Conservation (phyloP, 2,329 filamentous ascomycete species). For the Paecilomyces fulvus region DNA sequence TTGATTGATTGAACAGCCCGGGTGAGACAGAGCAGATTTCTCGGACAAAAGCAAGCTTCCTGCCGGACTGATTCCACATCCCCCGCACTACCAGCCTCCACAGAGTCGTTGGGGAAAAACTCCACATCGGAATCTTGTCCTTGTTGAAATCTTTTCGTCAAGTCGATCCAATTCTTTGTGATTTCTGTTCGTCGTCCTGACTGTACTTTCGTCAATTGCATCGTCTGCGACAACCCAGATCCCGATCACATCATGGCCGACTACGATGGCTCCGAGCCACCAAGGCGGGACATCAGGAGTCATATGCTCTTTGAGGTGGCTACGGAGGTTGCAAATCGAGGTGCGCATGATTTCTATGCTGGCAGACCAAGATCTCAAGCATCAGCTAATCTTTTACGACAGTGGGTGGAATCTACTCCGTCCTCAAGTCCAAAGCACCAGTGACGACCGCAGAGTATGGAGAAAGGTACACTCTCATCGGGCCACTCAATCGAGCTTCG, state of each 20-base stretch:
- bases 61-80: neutral
- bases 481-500: constrained; percentile 83
- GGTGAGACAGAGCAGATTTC: neutral
- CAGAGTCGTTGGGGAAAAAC: neutral
- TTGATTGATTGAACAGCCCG: neutral
- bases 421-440: constrained; percentile 96
- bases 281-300: constrained; percentile 72
- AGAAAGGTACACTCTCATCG: constrained; percentile 89
- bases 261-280: constrained; percentile 56
- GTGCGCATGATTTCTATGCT: constrained; percentile 35
- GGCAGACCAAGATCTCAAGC: constrained; percentile 2
- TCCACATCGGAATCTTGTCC: neutral
- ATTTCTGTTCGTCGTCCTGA: neutral
- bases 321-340: constrained; percentile 94
- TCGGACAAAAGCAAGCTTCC: neutral
- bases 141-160: neutral
- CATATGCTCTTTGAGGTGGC: constrained; percentile 95
- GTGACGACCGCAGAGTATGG: constrained; percentile 98
- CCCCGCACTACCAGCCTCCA: neutral
- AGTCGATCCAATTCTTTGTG: neutral
- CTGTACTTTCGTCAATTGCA: neutral
- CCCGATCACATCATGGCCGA: constrained; percentile 67
- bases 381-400: constrained; percentile 9
- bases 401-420: constrained; percentile 99
- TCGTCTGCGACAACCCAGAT: neutral